Evolutionary conservation across 139 green algal species (phyloP).

Genomic region (Medakamo hakoo): DNA sequence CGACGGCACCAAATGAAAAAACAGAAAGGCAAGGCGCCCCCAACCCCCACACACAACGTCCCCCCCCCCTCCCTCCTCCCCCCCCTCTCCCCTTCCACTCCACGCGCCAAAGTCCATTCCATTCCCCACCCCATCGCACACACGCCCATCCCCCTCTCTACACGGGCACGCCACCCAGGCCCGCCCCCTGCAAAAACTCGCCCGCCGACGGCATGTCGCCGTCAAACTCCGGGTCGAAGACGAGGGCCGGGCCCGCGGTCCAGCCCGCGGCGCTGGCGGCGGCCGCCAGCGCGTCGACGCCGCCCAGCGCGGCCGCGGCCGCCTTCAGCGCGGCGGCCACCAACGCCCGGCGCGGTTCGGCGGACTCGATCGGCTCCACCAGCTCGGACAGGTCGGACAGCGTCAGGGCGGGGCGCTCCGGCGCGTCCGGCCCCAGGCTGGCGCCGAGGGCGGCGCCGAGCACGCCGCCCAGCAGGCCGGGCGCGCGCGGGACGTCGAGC

Average conservation of each 20-base stretch:
- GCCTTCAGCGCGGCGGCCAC: slow-evolving; percentile 28
- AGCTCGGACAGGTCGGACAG: slow-evolving; percentile 13
- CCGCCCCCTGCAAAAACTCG: slow-evolving; percentile 33
- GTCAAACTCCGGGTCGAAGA: slow-evolving; percentile 48
- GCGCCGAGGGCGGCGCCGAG: slow-evolving; percentile 23
- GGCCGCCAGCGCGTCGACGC: slow-evolving; percentile 16
- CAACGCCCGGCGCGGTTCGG: slow-evolving; percentile 39
- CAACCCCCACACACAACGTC: too few relatives aligned
- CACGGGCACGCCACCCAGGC: slow-evolving; percentile 13
- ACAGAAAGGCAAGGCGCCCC: too few relatives aligned
- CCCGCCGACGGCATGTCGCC: slow-evolving; percentile 20
- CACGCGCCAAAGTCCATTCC: too few relatives aligned
- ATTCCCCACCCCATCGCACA: too few relatives aligned
- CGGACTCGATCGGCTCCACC: slow-evolving; percentile 20
- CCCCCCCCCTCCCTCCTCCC: too few relatives aligned
- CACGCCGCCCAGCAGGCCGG: slow-evolving; percentile 45
- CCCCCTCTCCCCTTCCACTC: too few relatives aligned
- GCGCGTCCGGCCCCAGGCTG: too few relatives aligned
- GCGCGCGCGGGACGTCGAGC: slow-evolving; percentile 58
- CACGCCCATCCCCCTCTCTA: too few relatives aligned
- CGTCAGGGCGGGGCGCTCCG: slow-evolving; percentile 16
- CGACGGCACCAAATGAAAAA: too few relatives aligned
- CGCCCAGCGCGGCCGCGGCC: slow-evolving; percentile 13
- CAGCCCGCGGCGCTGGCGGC: slow-evolving; percentile 18
- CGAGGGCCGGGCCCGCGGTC: slow-evolving; percentile 25